Percentiles rank a stretch among this genome's conserved stretches.
phyloP scores from a whole-genome alignment of 345 rosid genomes.

The Camelina hispida region DNA sequence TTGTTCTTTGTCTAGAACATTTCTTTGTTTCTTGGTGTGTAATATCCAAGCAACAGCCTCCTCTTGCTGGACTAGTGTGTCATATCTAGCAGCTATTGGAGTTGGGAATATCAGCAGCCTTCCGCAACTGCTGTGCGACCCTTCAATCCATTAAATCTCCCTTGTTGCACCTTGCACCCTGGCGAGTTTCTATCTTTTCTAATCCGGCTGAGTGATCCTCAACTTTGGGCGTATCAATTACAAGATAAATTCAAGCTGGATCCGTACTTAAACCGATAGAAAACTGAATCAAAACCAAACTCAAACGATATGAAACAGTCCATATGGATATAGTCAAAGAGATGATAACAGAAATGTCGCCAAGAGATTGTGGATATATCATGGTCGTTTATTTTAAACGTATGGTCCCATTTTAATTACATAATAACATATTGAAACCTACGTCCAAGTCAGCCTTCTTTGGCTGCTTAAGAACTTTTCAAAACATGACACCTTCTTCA shows the following conservation, averaged over 20 bases:
- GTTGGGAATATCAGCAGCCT: too few relatives aligned
- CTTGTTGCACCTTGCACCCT: too few relatives aligned
- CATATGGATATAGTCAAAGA: constrained; percentile 1
- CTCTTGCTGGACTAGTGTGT: too few relatives aligned
- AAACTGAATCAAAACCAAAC: neutral
- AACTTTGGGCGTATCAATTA: too few relatives aligned
- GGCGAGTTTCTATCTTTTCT: too few relatives aligned
- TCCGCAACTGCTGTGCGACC: too few relatives aligned
- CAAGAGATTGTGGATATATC: constrained; percentile 18
- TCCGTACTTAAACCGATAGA: neutral
- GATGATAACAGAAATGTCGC: constrained; percentile 31
- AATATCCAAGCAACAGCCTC: too few relatives aligned
- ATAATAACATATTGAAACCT: constrained; percentile 4
- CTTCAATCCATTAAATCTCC: too few relatives aligned
- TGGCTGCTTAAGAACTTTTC: constrained; percentile 35
- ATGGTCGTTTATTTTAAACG: constrained; percentile 25
- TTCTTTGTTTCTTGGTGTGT: too few relatives aligned
- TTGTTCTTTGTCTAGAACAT: too few relatives aligned
- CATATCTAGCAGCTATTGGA: too few relatives aligned
- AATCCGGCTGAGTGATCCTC: too few relatives aligned
- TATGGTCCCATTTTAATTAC: constrained; percentile 1
- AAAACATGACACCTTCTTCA: constrained; percentile 40
- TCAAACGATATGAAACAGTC: neutral
- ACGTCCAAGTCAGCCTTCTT: constrained; percentile 31
- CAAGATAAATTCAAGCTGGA: neutral